Percentiles rank a stretch among this genome's conserved stretches.
These are phyloP conservation scores for Metschnikowia borealis DNA, from an alignment of 805 yeast species.

Conservation along the genomic window DNA sequence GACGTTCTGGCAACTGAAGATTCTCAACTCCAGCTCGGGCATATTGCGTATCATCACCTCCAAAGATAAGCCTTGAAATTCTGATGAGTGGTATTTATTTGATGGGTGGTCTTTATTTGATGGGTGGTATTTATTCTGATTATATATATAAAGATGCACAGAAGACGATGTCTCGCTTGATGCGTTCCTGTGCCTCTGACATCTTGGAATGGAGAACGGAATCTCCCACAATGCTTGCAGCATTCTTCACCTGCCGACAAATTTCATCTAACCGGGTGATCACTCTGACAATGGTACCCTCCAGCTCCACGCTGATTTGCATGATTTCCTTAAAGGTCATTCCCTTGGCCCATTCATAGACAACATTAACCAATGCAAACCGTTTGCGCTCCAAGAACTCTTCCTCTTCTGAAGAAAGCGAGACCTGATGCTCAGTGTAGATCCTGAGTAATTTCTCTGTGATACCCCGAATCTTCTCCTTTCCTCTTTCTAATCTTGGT, in stretches of 20 bases:
- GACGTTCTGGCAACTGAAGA: constrained; percentile 14
- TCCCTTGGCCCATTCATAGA: constrained; percentile 98
- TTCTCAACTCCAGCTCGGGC: constrained; percentile 21
- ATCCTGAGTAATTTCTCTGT: constrained; percentile 58
- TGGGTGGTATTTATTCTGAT: background rate
- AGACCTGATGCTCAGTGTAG: constrained; percentile 64
- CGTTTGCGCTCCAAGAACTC: constrained; percentile 79
- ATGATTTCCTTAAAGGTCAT: constrained; percentile 86
- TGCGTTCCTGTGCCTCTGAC: constrained; percentile 88
- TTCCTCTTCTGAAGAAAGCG: constrained; percentile 78
- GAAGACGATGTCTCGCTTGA: constrained; percentile 94
- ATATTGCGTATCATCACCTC: constrained; percentile 21
- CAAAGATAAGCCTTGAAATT: background rate
- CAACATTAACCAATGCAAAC: constrained; percentile 88
- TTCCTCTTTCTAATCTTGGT: constrained; percentile 75
- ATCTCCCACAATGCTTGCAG: constrained; percentile 93
- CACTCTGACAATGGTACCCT: constrained; percentile 95
- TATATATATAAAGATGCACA: constrained; percentile 90
- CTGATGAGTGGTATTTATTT: too few species aligned
- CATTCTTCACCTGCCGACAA: constrained; percentile 90
- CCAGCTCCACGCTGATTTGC: constrained; percentile 83
- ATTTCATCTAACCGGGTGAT: constrained; percentile 92
- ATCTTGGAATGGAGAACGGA: constrained; percentile 83
- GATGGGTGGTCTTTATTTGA: background rate
- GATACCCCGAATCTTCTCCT: constrained; percentile 61